Evolutionary conservation across 2,329 filamentous ascomycete genomes (phyloP).

Genomic region (Verticillium alfalfae): DNA sequence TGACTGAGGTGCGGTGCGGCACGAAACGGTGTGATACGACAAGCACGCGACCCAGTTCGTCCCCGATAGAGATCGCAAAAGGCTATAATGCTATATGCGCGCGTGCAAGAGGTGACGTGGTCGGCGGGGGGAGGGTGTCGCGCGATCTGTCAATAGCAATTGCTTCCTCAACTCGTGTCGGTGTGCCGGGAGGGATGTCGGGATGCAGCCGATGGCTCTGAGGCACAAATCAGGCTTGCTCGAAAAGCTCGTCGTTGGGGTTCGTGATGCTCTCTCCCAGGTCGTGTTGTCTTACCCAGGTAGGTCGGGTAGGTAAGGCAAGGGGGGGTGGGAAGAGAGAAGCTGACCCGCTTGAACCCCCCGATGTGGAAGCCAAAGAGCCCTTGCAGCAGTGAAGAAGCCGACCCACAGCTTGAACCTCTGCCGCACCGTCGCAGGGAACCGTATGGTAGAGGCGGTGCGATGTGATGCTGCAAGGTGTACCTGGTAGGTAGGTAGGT

Average conservation of each 20-base stretch:
- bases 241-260: not conserved
- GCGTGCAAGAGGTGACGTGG: slow-evolving; percentile 1
- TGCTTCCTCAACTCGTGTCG: slow-evolving; percentile 2
- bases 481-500: too few species aligned
- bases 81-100: not conserved
- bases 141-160: slow-evolving; percentile 1
- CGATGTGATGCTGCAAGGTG: not conserved
- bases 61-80: slow-evolving; percentile 1
- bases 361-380: slow-evolving; percentile 2
- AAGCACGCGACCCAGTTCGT: slow-evolving; percentile 3
- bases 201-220: slow-evolving; percentile 3
- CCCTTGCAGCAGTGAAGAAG: slow-evolving; percentile 10
- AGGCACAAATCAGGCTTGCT: not conserved
- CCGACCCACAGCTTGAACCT: slow-evolving; percentile 7
- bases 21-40: not conserved
- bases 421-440: not conserved
- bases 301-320: not conserved
- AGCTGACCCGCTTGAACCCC: slow-evolving; percentile 2
- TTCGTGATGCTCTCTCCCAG: not conserved
- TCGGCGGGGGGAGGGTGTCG: slow-evolving; percentile 5
- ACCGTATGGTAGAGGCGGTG: not conserved
- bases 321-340: slow-evolving; percentile 2
- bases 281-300: slow-evolving; percentile 1
- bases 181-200: not conserved
- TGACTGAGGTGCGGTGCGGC: not conserved